A percentile compares a stretch with the other conserved stretches of the same genome.
These are phyloP conservation scores for Cetradonia linearis DNA, from an alignment of 495 filamentous ascomycete species.

Conservation along the genomic window DNA sequence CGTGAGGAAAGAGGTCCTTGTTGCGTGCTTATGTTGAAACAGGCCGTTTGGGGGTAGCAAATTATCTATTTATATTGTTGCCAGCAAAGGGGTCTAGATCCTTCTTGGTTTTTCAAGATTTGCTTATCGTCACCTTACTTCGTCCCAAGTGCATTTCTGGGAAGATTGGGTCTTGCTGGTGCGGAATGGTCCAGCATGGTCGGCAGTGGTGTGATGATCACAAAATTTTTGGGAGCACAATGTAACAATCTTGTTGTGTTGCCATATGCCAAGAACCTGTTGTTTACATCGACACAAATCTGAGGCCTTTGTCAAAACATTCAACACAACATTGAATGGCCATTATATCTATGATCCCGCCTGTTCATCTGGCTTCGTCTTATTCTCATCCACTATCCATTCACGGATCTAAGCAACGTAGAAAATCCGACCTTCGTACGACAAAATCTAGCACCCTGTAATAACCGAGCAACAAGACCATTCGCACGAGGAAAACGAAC, in stretches of 20 bases:
- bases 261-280: neutral
- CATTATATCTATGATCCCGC: neutral
- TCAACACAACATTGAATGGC: neutral
- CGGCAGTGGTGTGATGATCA: too few species aligned
- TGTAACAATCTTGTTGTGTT: neutral
- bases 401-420: neutral
- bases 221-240: too few species aligned
- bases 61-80: neutral
- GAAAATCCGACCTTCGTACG: neutral
- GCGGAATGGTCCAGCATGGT: neutral
- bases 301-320: neutral
- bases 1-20: neutral
- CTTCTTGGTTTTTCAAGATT: neutral
- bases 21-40: neutral
- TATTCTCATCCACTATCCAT: neutral
- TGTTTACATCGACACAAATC: neutral
- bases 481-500: neutral
- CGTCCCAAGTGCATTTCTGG: neutral
- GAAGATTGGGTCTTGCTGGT: neutral
- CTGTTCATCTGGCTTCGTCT: neutral
- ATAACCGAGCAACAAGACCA: neutral
- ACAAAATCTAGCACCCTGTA: neutral
- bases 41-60: neutral
- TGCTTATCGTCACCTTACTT: neutral
- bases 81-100: neutral